Evolutionary conservation across 768 basidiomycete genomes (phyloP), one percentile per base, ranked within the genome.

Genomic region (Lactarius tabidus): DNA sequence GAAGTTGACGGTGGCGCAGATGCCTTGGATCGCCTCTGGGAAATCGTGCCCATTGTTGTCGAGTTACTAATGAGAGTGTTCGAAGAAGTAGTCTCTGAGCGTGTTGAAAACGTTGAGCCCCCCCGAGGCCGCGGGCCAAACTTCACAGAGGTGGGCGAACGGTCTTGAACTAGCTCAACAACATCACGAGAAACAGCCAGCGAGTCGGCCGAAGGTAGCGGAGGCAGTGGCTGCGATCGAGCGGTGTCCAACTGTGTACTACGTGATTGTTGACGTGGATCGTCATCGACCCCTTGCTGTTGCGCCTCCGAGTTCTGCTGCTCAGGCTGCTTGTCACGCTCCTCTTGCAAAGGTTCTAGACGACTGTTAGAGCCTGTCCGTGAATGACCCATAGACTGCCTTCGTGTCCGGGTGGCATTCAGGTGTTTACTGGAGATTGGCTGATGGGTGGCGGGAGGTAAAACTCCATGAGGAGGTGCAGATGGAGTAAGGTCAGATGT

Each of bases 191-290:
- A 31, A 64, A 67, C 2, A 81, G 82, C 6, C 83, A 80, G 45
- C 87, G 88, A 56, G 89, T 73, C 52, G 87, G 87, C 20, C 88
- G 89, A 15, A 90, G 77, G 23, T 87, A 90, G 63, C 84, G 89
- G 10, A 84, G 84, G 48, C 86, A 85, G 45, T 23, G 68, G 33
- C 31, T 55, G 56, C 48, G 62, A 57, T 12, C 66, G 53, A 41
- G 63, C 51, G 56, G 67, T 41, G 48, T 64, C 67, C 8, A 57
- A 52, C 35, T 67, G 69, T 1, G 67, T 62, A 41, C 63, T 70
- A 45, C 66, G 62, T 38, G 65, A 41, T 14, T 64, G 70, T 26
- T 35, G 65, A 58, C 69, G 66, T 3, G 66, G 53, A 51, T 69
- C 73, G 31, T 76, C 69, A 41, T 78, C 78, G 4, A 73, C 70